These are phyloP conservation scores for Fonsecaea erecta DNA, from an alignment of 2,329 filamentous ascomycete genomes.

Conservation along the genomic window DNA sequence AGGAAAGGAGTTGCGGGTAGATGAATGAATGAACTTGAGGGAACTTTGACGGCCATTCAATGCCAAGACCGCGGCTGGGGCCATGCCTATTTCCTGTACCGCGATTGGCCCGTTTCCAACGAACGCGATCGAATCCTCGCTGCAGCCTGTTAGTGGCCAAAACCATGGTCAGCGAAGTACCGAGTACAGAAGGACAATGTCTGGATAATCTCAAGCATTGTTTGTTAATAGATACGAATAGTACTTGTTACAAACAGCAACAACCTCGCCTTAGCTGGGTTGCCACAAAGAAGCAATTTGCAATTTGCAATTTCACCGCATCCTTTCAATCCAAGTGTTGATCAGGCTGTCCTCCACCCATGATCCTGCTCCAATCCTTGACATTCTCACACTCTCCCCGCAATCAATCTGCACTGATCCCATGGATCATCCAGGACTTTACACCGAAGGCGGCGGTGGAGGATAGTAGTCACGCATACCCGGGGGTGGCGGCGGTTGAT, in stretches of 20 bases:
- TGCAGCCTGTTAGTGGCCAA: conserved; percentile 1
- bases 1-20: conserved; percentile 2
- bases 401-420: not conserved
- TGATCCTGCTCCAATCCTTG: not conserved
- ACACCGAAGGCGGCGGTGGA: conserved; percentile 28
- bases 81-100: not conserved
- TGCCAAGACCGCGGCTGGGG: not conserved
- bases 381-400: not conserved
- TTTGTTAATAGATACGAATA: not conserved
- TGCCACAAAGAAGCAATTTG: not conserved
- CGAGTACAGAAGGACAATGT: not conserved
- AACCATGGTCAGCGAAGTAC: not conserved
- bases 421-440: not conserved
- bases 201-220: not conserved
- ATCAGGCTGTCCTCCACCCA: not conserved
- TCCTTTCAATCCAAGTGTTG: not conserved
- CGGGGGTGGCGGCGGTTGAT: conserved; percentile 33
- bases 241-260: not conserved
- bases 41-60: conserved; percentile 5
- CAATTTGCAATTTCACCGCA: not conserved
- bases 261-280: not conserved
- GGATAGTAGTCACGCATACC: conserved; percentile 29
- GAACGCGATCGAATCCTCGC: not conserved
- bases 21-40: not conserved
- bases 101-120: not conserved